Evolutionary conservation across 2,329 filamentous ascomycete genomes (phyloP).

Genomic region (Macroventuria anomochaeta): DNA sequence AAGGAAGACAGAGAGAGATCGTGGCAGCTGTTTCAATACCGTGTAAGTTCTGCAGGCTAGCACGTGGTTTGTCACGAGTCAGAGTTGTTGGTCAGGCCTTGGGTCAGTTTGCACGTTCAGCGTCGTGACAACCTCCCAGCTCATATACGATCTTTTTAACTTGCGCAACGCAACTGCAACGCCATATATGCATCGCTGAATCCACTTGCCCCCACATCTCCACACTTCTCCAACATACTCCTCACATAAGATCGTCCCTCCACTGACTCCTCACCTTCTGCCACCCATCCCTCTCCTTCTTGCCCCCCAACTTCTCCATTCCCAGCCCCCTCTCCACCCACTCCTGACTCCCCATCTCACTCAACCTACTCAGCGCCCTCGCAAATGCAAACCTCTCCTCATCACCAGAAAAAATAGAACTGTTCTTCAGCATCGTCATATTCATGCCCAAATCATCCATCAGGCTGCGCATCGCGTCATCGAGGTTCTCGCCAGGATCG

Average conservation of each 20-base stretch:
- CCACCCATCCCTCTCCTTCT: slow-evolving; percentile 70
- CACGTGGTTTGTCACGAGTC: no score
- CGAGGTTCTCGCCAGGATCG: slow-evolving; percentile 59
- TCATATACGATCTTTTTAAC: no score
- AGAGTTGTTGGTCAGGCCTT: no score
- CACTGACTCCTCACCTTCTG: slow-evolving; percentile 69
- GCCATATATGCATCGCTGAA: slow-evolving; percentile 11
- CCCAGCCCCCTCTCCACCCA: slow-evolving; percentile 86
- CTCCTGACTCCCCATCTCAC: slow-evolving; percentile 91
- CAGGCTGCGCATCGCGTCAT: slow-evolving; percentile 76
- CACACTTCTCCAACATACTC: neutral
- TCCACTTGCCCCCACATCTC: neutral
- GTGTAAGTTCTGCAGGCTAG: no score
- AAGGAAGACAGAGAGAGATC: no score
- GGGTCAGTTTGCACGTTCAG: no score
- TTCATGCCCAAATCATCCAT: slow-evolving; percentile 89
- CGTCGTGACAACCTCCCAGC: no score
- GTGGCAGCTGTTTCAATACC: no score
- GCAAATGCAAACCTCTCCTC: slow-evolving; percentile 98
- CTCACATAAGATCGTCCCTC: slow-evolving; percentile 57
- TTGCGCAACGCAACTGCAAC: neutral
- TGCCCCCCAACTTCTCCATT: slow-evolving; percentile 68
- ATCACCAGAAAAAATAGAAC: slow-evolving; percentile 87
- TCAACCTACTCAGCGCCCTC: slow-evolving; percentile 80
- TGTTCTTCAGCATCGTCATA: slow-evolving; percentile 83